Evolutionary conservation across 1,284 basidiomycete species (phyloP), one percentile per base, ranked within the genome.

Genomic region (Singerocomus rubriflavus): DNA sequence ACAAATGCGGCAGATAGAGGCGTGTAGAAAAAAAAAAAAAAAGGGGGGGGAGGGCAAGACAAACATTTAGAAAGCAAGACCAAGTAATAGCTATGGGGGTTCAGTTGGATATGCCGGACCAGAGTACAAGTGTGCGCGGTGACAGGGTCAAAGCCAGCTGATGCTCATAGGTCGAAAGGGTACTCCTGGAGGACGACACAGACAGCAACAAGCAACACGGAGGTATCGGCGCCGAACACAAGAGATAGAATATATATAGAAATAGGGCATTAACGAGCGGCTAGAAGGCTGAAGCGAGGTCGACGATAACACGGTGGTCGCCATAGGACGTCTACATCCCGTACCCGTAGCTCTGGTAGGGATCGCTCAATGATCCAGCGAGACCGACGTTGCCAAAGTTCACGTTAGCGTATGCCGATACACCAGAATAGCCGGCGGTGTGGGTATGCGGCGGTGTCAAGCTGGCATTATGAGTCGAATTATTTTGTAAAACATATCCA

Each of bases 271-370:
- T 68, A 71, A 58, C 17, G 55, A 65, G 49, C 48, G 60, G 48
- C 51, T 64, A 44, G 51, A 51, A 54, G 50, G 54, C 53, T 37
- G 54, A 50, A 32, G 39, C 39, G 36, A 27, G 26, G 42, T 52
- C 47, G 53, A 53, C 25, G 25, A 36, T n/a, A 53, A 43, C 47
- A 38, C 45, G 38, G 32, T 38, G 30, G 48, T 42, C 37, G 48
- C 50, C 57, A 52, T 54, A 57, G 50, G 45, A 45, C 33, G 45
- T 50, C 66, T 83, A 90, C 85, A 89, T 88, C 64, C 84, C 82
- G 59, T 91, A 91, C 52, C 81, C 85, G 63, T 86, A 91, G 57
- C 75, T 70, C 72, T 86, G 84, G 73, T 91, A 91, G 35, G 84
- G 85, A 69, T 88, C 86, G 60, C 75, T 81, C 61, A 85, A 70